A percentile compares a stretch with the other conserved stretches of the same genome.
These are phyloP conservation scores for Macadamia tetraphylla DNA, from an alignment of 164 flowering plant species.

Conservation along the genomic window DNA sequence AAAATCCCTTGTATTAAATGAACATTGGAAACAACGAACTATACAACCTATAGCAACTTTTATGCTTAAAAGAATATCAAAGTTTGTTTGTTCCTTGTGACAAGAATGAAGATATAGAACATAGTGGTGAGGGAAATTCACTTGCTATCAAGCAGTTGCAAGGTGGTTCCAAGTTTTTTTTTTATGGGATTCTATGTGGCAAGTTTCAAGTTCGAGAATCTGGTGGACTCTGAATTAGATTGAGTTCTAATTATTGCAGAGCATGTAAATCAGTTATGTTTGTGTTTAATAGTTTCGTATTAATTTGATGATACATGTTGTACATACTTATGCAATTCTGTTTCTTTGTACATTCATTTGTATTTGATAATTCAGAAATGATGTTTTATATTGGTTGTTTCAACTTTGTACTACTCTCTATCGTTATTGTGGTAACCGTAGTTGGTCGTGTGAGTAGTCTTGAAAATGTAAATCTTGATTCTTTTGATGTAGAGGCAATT, in stretches of 20 bases:
- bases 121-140: not conserved
- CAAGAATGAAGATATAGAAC: not conserved
- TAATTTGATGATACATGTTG: not conserved
- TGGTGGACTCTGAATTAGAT: not conserved
- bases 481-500: too few species aligned
- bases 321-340: not conserved
- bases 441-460: too few species aligned
- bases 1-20: conserved; percentile 22
- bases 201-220: not conserved
- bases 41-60: conserved; percentile 33
- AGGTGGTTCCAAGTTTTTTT: not conserved
- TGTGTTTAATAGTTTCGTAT: not conserved
- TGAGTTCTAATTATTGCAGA: not conserved
- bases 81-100: not conserved
- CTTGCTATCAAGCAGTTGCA: not conserved
- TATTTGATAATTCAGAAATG: not conserved
- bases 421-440: too few species aligned
- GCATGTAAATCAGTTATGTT: conserved; percentile 5
- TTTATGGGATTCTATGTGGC: not conserved
- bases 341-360: conserved; percentile 5
- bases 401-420: too few species aligned
- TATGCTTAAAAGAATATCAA: conserved; percentile 53
- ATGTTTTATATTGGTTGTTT: not conserved
- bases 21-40: conserved; percentile 34
- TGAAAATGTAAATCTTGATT: too few species aligned